phyloP scores from a whole-genome alignment of 257 asterid species.

The Solanum corneliomulleri region DNA sequence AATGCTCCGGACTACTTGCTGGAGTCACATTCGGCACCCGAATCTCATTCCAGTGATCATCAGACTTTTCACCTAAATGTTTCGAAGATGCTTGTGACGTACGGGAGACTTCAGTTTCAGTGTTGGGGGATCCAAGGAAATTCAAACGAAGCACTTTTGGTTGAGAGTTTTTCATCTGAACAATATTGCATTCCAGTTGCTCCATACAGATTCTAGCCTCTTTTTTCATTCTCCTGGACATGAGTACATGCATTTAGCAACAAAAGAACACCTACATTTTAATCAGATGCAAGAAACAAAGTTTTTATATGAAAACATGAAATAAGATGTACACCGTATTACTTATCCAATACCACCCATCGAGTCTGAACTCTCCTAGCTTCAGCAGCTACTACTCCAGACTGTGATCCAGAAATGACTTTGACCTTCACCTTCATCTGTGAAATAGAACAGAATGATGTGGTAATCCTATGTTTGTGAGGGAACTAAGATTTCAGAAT shows the following conservation, averaged over 20 bases:
- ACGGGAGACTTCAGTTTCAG: conserved; percentile 5
- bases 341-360: conserved; percentile 91
- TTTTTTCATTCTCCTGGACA: conserved; percentile 44
- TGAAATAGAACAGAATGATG: background rate
- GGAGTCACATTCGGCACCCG: conserved; percentile 86
- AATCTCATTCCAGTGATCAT: conserved; percentile 16
- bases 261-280: background rate
- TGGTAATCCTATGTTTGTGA: background rate
- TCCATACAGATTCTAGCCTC: conserved; percentile 65
- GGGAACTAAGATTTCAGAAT: background rate
- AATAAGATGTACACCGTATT: conserved; percentile 13
- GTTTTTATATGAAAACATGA: background rate
- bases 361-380: conserved; percentile 50
- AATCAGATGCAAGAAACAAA: background rate
- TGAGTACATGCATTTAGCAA: background rate
- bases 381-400: conserved; percentile 74
- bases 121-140: conserved; percentile 33
- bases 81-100: conserved; percentile 14
- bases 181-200: conserved; percentile 65
- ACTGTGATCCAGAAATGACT: conserved; percentile 42
- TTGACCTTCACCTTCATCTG: conserved; percentile 69
- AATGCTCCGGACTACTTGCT: conserved; percentile 59
- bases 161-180: conserved; percentile 45
- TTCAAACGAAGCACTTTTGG: conserved; percentile 72
- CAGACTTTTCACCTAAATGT: conserved; percentile 7